Evolutionary conservation across 2,329 filamentous ascomycete species (phyloP), one percentile per base, ranked within the genome.

Genomic region (Alternaria novae-zelandiae): DNA sequence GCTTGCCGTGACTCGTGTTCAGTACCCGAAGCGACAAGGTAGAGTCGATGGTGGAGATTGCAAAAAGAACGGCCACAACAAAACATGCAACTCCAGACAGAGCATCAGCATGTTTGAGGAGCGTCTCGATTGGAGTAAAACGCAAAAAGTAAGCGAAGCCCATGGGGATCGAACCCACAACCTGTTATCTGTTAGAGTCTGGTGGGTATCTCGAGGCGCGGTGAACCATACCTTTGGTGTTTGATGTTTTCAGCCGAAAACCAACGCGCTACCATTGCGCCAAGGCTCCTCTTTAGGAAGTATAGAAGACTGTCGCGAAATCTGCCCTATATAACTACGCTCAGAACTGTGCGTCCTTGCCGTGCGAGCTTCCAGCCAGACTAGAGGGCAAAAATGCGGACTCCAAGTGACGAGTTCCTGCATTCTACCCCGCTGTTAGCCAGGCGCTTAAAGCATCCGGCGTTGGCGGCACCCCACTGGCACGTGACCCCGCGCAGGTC

Each of bases 181-280:
- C 36, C 36, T 41, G 36, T 41, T 17, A 3, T 41, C 36, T 41
- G 36, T 41, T 41, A 41, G 36, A 41, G 36, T 41, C n/a, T 41
- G 36, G 15, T 17, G 36, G 36, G n/a, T 41, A 9, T 41, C 36
- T 41, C 15, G 36, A 11, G 36, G 36, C 36, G 36, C n/a, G 36
- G 15, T 17, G 36, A 41, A 17, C 36, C 15, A 41, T 41, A 70
- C 68, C 67, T 70, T 70, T 70, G 68, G 68, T 68, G 68, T 54
- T 57, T 59, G 50, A 45, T 45, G 54, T 54, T 54, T 63, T 61
- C 65, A 59, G 57, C 69, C 69, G 69, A 71, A 71, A 71, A 71
- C 69, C 69, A 71, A 71, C 69, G 69, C 69, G 67, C 65, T 69
- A 69, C 69, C 69, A 71, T 71, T 71, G 69, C 69, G 69, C 69